Evolutionary conservation across 1,139 yeast genomes (phyloP), one percentile per base, ranked within the genome.

Genomic region (Yamadazyma conglobata): DNA sequence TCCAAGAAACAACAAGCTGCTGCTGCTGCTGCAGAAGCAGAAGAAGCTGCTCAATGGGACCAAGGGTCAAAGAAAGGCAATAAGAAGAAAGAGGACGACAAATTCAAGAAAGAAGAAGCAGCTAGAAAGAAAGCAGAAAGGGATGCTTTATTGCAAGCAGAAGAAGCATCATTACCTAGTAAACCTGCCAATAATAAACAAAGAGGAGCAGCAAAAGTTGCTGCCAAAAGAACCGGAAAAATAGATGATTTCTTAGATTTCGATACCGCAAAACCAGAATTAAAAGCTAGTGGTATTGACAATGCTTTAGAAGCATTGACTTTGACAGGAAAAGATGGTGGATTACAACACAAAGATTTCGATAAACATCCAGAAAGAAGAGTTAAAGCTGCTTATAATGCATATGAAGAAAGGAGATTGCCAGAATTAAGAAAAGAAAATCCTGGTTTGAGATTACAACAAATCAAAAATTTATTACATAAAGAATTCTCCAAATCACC

Each of bases 321-420:
- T 5, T 65, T 85, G 52, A 73, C 83, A 15, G 60, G 67, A 28
- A 70, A 63, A 35, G 74, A 68, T 30, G 77, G 72, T 25, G 82
- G 78, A 30, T 71, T 77, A 24, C 57, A 60, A 24, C 64, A 69
- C 41, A 82, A 78, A 50, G 86, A 79, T 35, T 64, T 85, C 34
- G 95, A 85, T 43, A 79, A 87, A 55, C 95, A 85, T 47, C 95
- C 95, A 7, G 95, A 85, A 62, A 73, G 94, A 58, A 73, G 95
- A 53, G 84, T 80, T 56, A 86, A 85, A 64, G 88, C 93, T 11
- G 95, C 95, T 0, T 68, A 68, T 40, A 70, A 75, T 9, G 88
- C 85, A 0, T 85, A 58, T 47, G 88, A 85, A 49, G 91, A 80
- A 41, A 64, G 68, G 36, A 72, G 93, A 48, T 54, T 82, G 30